Base-by-base conservation (phyloP, 306 rosid genomes). In the Quercus aquifolioides region DNA sequence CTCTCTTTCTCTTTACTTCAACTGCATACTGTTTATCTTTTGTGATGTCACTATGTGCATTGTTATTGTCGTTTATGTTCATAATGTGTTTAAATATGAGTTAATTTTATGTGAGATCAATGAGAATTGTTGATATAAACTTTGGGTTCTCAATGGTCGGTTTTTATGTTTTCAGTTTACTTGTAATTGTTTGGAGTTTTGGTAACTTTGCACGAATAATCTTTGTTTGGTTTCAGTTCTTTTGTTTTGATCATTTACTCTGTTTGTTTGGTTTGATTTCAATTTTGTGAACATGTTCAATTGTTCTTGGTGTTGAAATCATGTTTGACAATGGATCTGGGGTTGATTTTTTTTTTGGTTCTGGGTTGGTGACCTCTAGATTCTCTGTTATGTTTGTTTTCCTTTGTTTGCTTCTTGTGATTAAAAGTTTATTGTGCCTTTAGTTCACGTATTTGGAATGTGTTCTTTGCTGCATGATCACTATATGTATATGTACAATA, bases 311-410 rank as follows among this genome's bases (percentile, higher is more conserved):
- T 49, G 69, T 75, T 57, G 60, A 78, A 76, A 55, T 35, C 71
- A 46, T 73, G 43, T 41, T 31, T 68, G 28, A 25, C 73, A 75
- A 74, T 87, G 88, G 94, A 88, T 88, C 89, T 78, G 86, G 79
- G 82, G 64, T 82, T 60, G 43, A 30, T 75, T 78, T 31, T 79
- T 51, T 51, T 67, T 71, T 74, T 74, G 72, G 72, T 68, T 35
- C 52, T 68, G 52, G 72, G 67, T 81, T 73, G 77, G 64, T 35
- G 84, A 71, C 76, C 33, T 79, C 62, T 33, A 69, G 64, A 72
- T 78, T 55, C 46, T 51, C 54, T 18, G 73, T 59, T 56, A 26
- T 52, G 4, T 70, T 31, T 70, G 26, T 19, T 56, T 38, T 4
- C 31, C 18, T 41, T 77, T 49, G 54, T 49, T 12, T 49, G 64